Evolutionary conservation across 345 rosid species (phyloP).

Genomic region (Syzygium aromaticum): DNA sequence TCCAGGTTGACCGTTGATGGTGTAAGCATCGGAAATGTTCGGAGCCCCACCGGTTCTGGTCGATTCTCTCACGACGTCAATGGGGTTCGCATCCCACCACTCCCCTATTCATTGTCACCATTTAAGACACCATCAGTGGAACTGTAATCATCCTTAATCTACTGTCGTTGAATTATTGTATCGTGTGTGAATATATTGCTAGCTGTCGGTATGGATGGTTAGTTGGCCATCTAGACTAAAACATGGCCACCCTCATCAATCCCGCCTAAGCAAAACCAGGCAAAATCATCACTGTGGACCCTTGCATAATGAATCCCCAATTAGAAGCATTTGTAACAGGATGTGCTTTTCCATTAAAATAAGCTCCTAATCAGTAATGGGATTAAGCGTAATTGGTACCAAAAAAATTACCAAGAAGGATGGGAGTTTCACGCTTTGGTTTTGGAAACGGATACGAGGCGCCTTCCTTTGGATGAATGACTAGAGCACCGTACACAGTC

Average conservation of each 20-base stretch:
- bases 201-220: not conserved
- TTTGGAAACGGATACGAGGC: conserved; percentile 61
- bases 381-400: not conserved
- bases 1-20: conserved; percentile 94
- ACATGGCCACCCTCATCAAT: not conserved
- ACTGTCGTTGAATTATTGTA: not conserved
- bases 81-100: conserved; percentile 93
- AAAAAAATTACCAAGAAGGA: conserved; percentile 53
- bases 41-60: conserved; percentile 71
- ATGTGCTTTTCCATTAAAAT: not conserved
- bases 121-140: not conserved
- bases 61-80: conserved; percentile 65
- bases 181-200: not conserved
- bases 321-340: not conserved
- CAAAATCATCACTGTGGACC: not conserved
- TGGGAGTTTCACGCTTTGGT: conserved; percentile 59
- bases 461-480: conserved; percentile 59
- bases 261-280: not conserved
- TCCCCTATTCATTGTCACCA: conserved; percentile 42
- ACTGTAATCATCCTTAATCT: not conserved
- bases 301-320: not conserved
- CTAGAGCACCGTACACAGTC: conserved; percentile 84
- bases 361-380: not conserved
- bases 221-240: not conserved
- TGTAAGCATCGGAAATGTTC: conserved; percentile 65